These are phyloP conservation scores for Acanthamoeba divionensis DNA, from an alignment of 208 protist species.

Conservation along the genomic window DNA sequence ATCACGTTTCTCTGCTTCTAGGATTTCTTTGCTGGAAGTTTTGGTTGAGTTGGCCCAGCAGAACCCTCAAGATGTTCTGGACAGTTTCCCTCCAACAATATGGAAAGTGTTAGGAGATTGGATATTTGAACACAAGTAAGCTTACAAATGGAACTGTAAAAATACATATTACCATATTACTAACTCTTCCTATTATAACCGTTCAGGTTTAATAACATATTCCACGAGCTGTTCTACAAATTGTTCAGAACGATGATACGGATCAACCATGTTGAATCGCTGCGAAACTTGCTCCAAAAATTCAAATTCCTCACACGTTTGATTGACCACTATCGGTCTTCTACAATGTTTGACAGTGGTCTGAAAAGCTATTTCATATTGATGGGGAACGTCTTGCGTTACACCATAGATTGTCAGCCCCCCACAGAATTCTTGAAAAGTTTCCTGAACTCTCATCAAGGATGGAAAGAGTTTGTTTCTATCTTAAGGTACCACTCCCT, in stretches of 20 bases:
- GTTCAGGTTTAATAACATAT: slow-evolving; percentile 27
- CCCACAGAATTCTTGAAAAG: slow-evolving; percentile 11
- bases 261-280: neutral
- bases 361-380: slow-evolving; percentile 28
- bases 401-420: neutral
- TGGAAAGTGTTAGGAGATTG: slow-evolving; percentile 4
- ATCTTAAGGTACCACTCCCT: neutral
- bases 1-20: neutral
- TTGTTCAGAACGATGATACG: slow-evolving; percentile 12
- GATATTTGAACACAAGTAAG: slow-evolving; percentile 35
- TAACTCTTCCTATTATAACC: neutral
- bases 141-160: too few relatives aligned
- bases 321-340: slow-evolving; percentile 3
- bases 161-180: neutral
- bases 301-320: slow-evolving; percentile 8
- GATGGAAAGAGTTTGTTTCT: slow-evolving; percentile 7
- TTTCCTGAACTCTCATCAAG: neutral
- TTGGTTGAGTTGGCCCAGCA: neutral
- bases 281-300: neutral
- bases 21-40: neutral
- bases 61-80: neutral
- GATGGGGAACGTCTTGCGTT: slow-evolving; percentile 5
- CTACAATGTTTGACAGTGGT: neutral
- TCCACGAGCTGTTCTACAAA: slow-evolving; percentile 6
- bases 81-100: neutral